A percentile compares a stretch with the other conserved stretches of the same genome.
Evolutionary conservation across 805 yeast genomes (phyloP).

Genomic region (Wickerhamiella vanderwaltii): DNA sequence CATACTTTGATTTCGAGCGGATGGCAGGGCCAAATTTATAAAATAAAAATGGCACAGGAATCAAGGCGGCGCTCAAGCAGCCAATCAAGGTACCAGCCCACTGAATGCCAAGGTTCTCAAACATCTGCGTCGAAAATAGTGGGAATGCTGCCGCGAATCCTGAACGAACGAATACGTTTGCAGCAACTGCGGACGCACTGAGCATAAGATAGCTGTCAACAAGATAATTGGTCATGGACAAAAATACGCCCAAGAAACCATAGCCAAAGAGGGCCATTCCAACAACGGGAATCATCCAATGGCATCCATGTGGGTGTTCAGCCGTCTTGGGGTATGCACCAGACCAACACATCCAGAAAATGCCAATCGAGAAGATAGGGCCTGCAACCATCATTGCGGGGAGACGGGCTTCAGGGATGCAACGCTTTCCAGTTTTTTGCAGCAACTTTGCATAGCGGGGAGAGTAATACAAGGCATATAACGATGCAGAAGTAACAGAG

Average conservation of each 20-base stretch:
- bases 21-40: conserved; percentile 35
- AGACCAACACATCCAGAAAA: conserved; percentile 82
- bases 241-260: conserved; percentile 46
- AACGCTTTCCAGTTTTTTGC: conserved; percentile 41
- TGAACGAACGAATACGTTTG: conserved; percentile 48
- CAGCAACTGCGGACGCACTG: conserved; percentile 56
- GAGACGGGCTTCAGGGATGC: conserved; percentile 70
- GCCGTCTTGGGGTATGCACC: conserved; percentile 58
- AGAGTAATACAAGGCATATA: conserved; percentile 42
- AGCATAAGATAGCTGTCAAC: conserved; percentile 46
- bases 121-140: conserved; percentile 43
- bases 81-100: conserved; percentile 49
- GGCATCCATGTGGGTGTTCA: conserved; percentile 36
- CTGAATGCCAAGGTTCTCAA: conserved; percentile 36
- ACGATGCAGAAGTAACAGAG: conserved; percentile 41
- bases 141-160: conserved; percentile 52
- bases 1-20: conserved; percentile 19
- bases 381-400: conserved; percentile 66
- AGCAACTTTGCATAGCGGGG: conserved; percentile 38
- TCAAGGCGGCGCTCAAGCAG: conserved; percentile 35
- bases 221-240: conserved; percentile 47
- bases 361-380: conserved; percentile 59
- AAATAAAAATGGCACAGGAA: conserved; percentile 48
- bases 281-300: conserved; percentile 49
- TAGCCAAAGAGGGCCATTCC: conserved; percentile 42